These are phyloP conservation scores for Ichthyophthirius multifiliis DNA, from an alignment of 169 alveolate species.

Conservation along the genomic window DNA sequence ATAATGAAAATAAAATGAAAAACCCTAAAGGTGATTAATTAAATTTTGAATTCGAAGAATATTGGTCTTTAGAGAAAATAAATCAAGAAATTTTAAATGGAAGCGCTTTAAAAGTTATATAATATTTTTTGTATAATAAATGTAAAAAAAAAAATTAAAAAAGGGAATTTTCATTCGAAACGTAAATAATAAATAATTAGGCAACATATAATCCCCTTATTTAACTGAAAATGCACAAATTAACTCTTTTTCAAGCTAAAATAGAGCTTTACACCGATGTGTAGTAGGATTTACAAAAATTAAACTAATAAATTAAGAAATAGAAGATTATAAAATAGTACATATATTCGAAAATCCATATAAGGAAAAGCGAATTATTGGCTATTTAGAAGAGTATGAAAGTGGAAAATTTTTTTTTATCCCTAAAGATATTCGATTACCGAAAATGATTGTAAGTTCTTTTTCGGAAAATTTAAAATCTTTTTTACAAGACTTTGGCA, in stretches of 20 bases:
- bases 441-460: background rate
- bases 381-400: background rate
- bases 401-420: background rate
- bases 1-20: too few species aligned
- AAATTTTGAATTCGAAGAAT: too few species aligned
- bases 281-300: conserved; percentile 36
- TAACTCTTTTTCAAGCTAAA: conserved; percentile 25
- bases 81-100: too few species aligned
- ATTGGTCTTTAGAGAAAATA: too few species aligned
- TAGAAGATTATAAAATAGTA: background rate
- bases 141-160: conserved; percentile 10
- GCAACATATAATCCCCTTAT: conserved; percentile 27
- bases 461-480: background rate
- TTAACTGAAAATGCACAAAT: conserved; percentile 28
- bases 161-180: conserved; percentile 41
- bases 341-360: background rate
- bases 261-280: conserved; percentile 59
- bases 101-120: too few species aligned
- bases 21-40: too few species aligned
- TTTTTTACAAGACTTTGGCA: background rate
- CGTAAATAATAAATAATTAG: conserved; percentile 31
- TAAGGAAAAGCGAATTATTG: background rate
- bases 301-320: background rate
- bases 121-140: too few species aligned
- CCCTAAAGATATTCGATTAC: background rate